These are phyloP conservation scores for Fusarium tanahbumbuense DNA, from an alignment of 2,329 filamentous ascomycete species.

Conservation along the genomic window DNA sequence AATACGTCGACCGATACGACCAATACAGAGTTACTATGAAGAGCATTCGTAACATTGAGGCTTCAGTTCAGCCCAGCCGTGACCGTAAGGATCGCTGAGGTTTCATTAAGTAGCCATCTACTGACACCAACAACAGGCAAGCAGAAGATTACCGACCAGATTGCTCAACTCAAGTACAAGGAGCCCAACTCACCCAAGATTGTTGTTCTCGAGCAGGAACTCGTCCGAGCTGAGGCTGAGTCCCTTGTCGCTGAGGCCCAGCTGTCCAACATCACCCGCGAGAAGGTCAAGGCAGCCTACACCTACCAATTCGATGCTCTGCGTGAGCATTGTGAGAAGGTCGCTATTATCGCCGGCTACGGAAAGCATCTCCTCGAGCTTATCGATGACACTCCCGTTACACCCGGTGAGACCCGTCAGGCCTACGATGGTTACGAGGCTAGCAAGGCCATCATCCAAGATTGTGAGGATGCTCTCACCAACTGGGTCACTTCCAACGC, in stretches of 20 bases:
- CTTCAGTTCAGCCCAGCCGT: conserved; percentile 96
- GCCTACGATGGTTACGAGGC: conserved; percentile 99
- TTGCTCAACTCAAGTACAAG: conserved; percentile 99
- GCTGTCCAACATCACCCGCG: conserved; percentile 98
- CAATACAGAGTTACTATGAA: conserved; percentile 99
- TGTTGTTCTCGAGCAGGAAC: conserved; percentile 96
- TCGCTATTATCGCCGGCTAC: conserved; percentile 96
- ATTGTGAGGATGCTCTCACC: conserved; percentile 96
- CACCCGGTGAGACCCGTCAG: conserved; percentile 92
- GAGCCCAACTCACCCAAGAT: conserved; percentile 98
- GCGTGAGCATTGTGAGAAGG: conserved; percentile 96
- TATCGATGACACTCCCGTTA: conserved; percentile 96
- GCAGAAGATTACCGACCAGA: conserved; percentile 99
- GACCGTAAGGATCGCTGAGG: conserved; percentile 75
- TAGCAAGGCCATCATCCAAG: conserved; percentile 98
- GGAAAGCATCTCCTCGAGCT: conserved; percentile 98
- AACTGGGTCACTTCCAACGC: conserved; percentile 97
- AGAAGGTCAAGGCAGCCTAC: conserved; percentile 99
- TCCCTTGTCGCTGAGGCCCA: conserved; percentile 99
- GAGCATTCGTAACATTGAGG: conserved; percentile 99
- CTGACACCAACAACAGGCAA: conserved; percentile 71
- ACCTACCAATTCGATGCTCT: conserved; percentile 98
- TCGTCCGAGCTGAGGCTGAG: conserved; percentile 97
- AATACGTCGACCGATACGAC: conserved; percentile 98
- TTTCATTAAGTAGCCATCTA: not conserved